phyloP scores from a whole-genome alignment of 73 alveolate species.

The Tetrahymena elliotti region DNA sequence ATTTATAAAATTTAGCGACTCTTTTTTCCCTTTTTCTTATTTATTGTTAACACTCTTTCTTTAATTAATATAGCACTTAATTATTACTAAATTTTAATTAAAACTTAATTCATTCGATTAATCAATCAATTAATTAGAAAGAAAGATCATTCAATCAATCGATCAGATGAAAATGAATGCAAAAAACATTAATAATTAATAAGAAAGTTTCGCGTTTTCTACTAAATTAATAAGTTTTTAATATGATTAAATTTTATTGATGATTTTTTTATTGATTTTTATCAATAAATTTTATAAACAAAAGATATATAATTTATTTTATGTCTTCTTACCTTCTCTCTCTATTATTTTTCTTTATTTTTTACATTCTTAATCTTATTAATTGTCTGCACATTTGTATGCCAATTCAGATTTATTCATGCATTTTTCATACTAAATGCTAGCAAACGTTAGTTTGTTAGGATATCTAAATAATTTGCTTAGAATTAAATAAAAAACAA shows the following conservation, averaged over 20 bases:
- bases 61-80: neutral
- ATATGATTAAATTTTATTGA: neutral
- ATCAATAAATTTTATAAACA: neutral
- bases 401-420: neutral
- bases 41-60: neutral
- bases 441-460: neutral
- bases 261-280: neutral
- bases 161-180: neutral
- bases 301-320: neutral
- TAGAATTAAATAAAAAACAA: neutral
- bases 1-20: neutral
- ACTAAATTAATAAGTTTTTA: neutral
- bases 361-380: neutral
- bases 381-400: neutral
- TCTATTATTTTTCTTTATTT: neutral
- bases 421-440: neutral
- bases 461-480: neutral
- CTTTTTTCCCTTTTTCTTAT: neutral
- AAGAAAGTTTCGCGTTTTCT: neutral
- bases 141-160: neutral
- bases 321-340: neutral
- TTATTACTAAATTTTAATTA: neutral
- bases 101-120: neutral
- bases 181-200: neutral
- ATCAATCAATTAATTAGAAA: too few species aligned